These are phyloP conservation scores for Arthrobotrys entomopaga DNA, from an alignment of 2,329 filamentous ascomycete species.

Conservation along the genomic window DNA sequence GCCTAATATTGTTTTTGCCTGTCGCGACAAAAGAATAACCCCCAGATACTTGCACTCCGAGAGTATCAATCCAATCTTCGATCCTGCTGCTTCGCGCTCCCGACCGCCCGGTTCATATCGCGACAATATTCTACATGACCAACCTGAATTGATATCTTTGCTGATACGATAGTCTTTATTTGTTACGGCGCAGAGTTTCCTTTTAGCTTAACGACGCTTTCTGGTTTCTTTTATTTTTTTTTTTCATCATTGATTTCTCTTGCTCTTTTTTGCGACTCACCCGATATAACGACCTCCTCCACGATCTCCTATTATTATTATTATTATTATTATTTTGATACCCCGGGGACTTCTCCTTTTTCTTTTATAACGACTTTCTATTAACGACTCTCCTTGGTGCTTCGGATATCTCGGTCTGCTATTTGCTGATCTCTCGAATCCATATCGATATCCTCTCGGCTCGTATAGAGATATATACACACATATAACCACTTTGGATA, in stretches of 20 bases:
- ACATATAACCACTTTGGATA: conserved; percentile 9
- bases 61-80: conserved; percentile 6
- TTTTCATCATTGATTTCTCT: conserved; percentile 24
- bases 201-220: conserved; percentile 42
- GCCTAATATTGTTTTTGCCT: not conserved
- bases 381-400: conserved; percentile 51
- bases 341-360: conserved; percentile 33
- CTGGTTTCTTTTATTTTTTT: conserved; percentile 6
- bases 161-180: conserved; percentile 47
- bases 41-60: too few relatives aligned
- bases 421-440: conserved; percentile 31
- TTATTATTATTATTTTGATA: conserved; percentile 45
- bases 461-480: conserved; percentile 11
- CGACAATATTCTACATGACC: conserved; percentile 35
- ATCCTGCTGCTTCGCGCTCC: conserved; percentile 25
- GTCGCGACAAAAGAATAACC: conserved; percentile 19
- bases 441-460: not conserved
- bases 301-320: conserved; percentile 20
- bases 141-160: conserved; percentile 26
- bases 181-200: conserved; percentile 33
- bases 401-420: conserved; percentile 34
- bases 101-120: conserved; percentile 18
- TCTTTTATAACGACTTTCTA: conserved; percentile 18
- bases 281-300: conserved; percentile 27
- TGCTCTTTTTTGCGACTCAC: not conserved